Base-by-base conservation (phyloP, 2,329 filamentous ascomycete species). In the Aspergillus fumigatiaffinis region DNA sequence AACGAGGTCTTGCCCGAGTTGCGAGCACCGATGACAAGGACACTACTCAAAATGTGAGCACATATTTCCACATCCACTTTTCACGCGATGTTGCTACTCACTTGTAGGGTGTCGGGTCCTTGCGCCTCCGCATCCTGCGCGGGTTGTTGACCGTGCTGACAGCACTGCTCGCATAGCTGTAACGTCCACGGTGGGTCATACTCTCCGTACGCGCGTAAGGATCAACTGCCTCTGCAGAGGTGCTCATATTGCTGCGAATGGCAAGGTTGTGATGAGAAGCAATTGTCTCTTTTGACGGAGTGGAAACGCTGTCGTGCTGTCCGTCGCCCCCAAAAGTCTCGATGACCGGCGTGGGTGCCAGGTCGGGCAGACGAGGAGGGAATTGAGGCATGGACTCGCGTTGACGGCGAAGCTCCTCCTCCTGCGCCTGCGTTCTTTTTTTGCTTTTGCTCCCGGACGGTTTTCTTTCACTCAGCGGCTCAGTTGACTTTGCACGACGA, bases 81-180 rank as follows among this genome's bases (percentile, higher is more conserved):
- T 10, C 9, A 12, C 44, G 12, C 21, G 28, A 50, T 9, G 50
- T 1, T 50, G 26, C 28, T 57, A 84, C 92, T 84, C 81, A 97
- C 93, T 99, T 99, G 84, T 97, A 96, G 0, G 94, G 92, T 10
- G 93, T 97, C 8, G 94, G 94, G 71, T 99, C 94, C 81, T 96
- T 97, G 79, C 94, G 88, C 80, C 93, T 89, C 68, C 94, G 87
- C 64, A 97, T 88, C 71, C 92, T 87, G 64, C 94, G 87, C 62
- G 94, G 93, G 74, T 89, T 96, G 79, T 96, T 96, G 78, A 96
- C 86, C 59, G 91, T 89, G 80, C 91, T 96, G 64, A 93, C 85
- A 54, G 90, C 89, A 76, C 90, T 95, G 78, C 90, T 96, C 56
- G 93, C 92, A 77, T 97, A 97, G 79, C 92, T 97, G 78, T 96